Evolutionary conservation across 805 yeast species (phyloP).

Genomic region (Cyberlindnera japonica): DNA sequence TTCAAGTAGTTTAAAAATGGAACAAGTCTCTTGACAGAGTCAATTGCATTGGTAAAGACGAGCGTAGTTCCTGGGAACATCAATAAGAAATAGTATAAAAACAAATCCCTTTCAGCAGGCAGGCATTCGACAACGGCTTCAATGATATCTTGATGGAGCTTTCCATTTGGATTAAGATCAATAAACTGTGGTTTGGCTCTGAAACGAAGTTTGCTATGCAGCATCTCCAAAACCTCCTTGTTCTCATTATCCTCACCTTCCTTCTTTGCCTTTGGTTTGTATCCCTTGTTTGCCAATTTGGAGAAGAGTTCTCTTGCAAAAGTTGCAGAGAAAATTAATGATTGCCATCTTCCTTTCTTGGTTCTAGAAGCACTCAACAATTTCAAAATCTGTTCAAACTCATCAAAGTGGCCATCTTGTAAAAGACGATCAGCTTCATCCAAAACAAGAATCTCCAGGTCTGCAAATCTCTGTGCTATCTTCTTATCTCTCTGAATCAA

Average conservation of each 20-base stretch:
- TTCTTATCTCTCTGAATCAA: slow-evolving; percentile 58
- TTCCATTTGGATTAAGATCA: slow-evolving; percentile 84
- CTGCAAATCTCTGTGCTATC: slow-evolving; percentile 37
- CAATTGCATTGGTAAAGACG: slow-evolving; percentile 93
- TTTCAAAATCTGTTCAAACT: slow-evolving; percentile 76
- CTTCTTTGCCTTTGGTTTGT: slow-evolving; percentile 25
- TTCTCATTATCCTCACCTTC: slow-evolving; percentile 34
- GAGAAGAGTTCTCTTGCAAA: slow-evolving; percentile 79
- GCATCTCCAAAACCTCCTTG: slow-evolving; percentile 60
- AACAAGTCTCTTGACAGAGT: slow-evolving; percentile 81
- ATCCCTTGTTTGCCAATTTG: slow-evolving; percentile 50
- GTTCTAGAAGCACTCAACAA: slow-evolving; percentile 52
- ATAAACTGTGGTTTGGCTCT: slow-evolving; percentile 65
- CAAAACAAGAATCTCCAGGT: slow-evolving; percentile 55
- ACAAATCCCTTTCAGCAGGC: slow-evolving; percentile 83
- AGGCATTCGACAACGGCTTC: slow-evolving; percentile 93
- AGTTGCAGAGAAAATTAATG: slow-evolving; percentile 93
- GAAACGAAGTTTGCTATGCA: slow-evolving; percentile 70
- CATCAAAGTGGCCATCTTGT: slow-evolving; percentile 96
- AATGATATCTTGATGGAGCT: slow-evolving; percentile 67
- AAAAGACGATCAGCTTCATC: slow-evolving; percentile 96
- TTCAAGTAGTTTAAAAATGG: slow-evolving; percentile 69
- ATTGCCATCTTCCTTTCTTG: slow-evolving; percentile 58
- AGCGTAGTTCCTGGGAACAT: slow-evolving; percentile 87
- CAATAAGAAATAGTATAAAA: slow-evolving; percentile 79